phyloP scores from a whole-genome alignment of 2,329 filamentous ascomycete species.

The Sporothrix humicola region DNA sequence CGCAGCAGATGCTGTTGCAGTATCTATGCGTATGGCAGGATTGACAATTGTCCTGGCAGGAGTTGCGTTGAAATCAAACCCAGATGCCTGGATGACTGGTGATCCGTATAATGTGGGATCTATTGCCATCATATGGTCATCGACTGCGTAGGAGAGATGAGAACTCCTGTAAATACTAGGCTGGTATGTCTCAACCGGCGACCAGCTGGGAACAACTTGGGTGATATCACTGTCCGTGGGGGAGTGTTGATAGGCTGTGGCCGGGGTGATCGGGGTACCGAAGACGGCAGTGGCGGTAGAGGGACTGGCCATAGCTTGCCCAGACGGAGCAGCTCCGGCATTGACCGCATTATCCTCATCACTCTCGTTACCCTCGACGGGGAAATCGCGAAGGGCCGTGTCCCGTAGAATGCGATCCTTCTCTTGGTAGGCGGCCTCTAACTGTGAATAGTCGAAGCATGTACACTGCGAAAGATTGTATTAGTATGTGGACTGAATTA shows the following conservation, averaged over 20 bases:
- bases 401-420: conserved; percentile 26
- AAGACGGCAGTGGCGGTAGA: background rate
- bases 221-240: background rate
- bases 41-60: background rate
- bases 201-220: too few species aligned
- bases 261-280: background rate
- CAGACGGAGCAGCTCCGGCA: background rate
- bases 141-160: background rate
- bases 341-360: background rate
- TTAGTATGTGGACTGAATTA: background rate
- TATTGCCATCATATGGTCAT: background rate
- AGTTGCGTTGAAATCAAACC: conserved; percentile 17
- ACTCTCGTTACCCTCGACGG: background rate
- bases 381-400: conserved; percentile 24
- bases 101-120: background rate
- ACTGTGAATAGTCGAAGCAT: conserved; percentile 36
- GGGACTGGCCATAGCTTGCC: background rate
- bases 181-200: background rate
- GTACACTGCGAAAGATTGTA: conserved; percentile 31
- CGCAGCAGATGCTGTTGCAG: too few species aligned
- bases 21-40: background rate
- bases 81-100: background rate
- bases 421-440: conserved; percentile 33
- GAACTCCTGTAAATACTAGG: background rate
- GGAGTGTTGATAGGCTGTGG: background rate